phyloP scores from a whole-genome alignment of 371 early-diverging fungal genomes.

The Actinomortierella ambigua region DNA sequence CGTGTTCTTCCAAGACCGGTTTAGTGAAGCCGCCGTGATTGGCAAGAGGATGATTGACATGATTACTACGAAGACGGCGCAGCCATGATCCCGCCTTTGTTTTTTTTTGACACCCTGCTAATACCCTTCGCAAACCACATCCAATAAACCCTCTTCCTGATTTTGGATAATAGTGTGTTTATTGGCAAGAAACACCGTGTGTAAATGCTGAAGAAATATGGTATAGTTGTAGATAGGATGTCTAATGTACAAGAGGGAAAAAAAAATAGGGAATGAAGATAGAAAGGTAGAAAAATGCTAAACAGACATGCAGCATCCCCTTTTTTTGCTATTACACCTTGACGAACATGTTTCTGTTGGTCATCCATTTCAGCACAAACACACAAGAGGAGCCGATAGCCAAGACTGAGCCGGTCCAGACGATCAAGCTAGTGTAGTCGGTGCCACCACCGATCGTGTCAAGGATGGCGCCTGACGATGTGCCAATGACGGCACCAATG shows the following conservation, averaged over 20 bases:
- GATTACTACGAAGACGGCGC: conserved; percentile 56
- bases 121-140: no score
- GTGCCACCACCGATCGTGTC: conserved; percentile 37
- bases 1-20: conserved; percentile 78
- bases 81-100: no score
- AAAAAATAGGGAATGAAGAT: not conserved
- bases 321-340: conserved; percentile 13
- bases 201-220: no score
- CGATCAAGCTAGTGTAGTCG: conserved; percentile 30
- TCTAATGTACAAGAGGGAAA: not conserved
- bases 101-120: no score
- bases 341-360: conserved; percentile 22
- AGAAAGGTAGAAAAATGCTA: no score
- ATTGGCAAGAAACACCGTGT: no score
- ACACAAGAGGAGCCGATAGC: conserved; percentile 20
- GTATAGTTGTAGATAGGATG: no score
- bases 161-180: no score
- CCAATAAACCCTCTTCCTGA: no score
- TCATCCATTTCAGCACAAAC: conserved; percentile 17
- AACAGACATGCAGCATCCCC: not conserved
- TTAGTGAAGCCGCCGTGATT: conserved; percentile 72
- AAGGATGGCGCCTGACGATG: conserved; percentile 61
- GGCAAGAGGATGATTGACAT: conserved; percentile 75
- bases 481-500: conserved; percentile 51
- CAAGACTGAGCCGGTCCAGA: conserved; percentile 33